Base-by-base conservation (phyloP, 2,329 filamentous ascomycete genomes). In the Acephala macrosclerotiorum region DNA sequence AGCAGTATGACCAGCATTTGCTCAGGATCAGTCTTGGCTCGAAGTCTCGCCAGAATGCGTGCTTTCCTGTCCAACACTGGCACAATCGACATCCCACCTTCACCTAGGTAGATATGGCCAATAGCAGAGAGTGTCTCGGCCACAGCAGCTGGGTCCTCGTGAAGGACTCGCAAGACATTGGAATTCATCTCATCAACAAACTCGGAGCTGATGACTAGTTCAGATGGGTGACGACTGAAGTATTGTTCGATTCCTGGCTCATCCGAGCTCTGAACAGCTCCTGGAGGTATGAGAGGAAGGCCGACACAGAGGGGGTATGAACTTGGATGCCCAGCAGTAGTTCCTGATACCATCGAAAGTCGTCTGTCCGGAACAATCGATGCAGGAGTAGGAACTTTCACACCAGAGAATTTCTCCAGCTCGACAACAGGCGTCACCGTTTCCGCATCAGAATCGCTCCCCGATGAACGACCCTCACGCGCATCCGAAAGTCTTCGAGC, bases 161-260 rank as follows among this genome's bases (percentile, higher is more conserved):
- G 74, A 22, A 77, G 69, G 18, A 77, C 70, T 61, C 72, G 61
- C 16, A 77, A 55, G 1, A 76, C 73, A 59, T 71, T 71, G 18
- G 74, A 70, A 55, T 77, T 77, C 76, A 77, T 77, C 67, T 77
- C 75, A 33, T 73, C 58, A 25, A 76, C 70, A 47, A 77, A 77
- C 49, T 77, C 75, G 5, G 66, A 51, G 20, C 73, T 71, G n/a
- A 77, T 75, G 45, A 74, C 70, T 42, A 76, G 63, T 14, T 77
- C 75, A 16, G 61, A 63, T 1, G 74, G 75, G 55, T 77, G 75
- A 5, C 75, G 69, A 40, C 63, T 72, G 63, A 77, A 77, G 61
- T 77, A 77, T 0, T 73, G 36, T 53, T 76, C 71, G 56, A 77
- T 70, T 18, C 71, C 70, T 14, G 72, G 66, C 56, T 75, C 66